Conservation (phyloP, 352 stramenopile genomes). For the Pythium chondricola region DNA sequence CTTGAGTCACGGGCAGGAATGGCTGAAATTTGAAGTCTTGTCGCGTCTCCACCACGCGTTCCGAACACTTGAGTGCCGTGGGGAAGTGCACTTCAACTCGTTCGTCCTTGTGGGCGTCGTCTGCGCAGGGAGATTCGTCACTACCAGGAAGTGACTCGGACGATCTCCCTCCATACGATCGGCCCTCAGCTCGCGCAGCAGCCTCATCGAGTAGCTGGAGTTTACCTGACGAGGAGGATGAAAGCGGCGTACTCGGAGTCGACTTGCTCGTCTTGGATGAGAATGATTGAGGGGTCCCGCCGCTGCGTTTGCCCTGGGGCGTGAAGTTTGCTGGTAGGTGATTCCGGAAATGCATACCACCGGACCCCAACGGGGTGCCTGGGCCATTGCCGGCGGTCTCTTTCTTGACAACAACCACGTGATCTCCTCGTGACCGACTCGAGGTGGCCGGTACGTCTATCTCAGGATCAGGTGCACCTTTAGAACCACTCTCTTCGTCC, state of each 20-base stretch:
- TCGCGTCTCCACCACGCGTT: conserved; percentile 3
- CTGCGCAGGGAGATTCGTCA: conserved; percentile 5
- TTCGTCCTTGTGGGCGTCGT: conserved; percentile 2
- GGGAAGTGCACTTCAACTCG: neutral
- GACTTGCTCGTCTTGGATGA: conserved; percentile 14
- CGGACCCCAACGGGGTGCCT: conserved; percentile 17
- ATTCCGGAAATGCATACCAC: conserved; percentile 75
- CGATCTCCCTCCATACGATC: neutral
- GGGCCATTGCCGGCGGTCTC: conserved; percentile 13
- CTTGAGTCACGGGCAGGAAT: conserved; percentile 5
- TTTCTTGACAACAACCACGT: conserved; percentile 14
- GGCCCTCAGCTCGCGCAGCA: neutral
- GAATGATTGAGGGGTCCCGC: conserved; percentile 8
- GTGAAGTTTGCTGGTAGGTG: conserved; percentile 61
- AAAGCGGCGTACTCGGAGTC: conserved; percentile 13
- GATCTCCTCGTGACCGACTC: neutral
- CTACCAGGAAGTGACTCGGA: conserved; percentile 4
- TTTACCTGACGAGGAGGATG: conserved; percentile 17
- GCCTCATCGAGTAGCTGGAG: conserved; percentile 15
- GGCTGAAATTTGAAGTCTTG: conserved; percentile 11
- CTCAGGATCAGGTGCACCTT: neutral
- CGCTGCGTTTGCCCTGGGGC: conserved; percentile 21
- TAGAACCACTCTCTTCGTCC: neutral
- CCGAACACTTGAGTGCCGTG: conserved; percentile 1
- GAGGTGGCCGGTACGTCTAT: neutral